A percentile compares a stretch with the other conserved stretches of the same genome.
phyloP scores from a whole-genome alignment of 148 eudicot genomes.

The Rhododendron vialii region DNA sequence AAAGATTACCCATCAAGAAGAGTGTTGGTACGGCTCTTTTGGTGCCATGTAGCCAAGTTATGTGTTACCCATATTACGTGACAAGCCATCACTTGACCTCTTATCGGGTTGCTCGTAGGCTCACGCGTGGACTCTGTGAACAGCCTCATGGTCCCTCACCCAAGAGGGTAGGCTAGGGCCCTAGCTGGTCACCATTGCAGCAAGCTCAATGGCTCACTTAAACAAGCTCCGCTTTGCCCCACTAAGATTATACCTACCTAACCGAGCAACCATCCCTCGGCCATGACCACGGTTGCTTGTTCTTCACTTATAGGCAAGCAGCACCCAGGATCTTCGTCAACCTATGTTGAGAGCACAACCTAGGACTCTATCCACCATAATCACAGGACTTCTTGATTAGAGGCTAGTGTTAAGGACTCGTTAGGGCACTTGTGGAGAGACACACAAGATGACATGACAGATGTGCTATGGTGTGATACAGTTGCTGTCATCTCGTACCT shows the following conservation, averaged over 20 bases:
- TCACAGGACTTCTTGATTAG: background rate
- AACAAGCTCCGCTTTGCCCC: background rate
- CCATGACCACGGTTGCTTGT: background rate
- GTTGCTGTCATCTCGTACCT: background rate
- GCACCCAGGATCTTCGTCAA: background rate
- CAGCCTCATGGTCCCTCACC: background rate
- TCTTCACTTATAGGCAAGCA: background rate
- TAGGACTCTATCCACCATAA: background rate
- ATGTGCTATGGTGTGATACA: background rate
- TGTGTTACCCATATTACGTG: background rate
- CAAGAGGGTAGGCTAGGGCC: background rate
- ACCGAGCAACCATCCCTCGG: background rate
- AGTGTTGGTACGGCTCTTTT: background rate
- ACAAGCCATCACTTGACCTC: background rate
- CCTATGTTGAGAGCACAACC: background rate
- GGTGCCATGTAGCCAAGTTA: background rate
- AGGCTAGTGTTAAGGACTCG: background rate
- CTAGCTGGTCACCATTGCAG: background rate
- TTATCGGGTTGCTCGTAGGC: background rate
- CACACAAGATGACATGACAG: background rate
- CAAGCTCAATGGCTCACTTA: background rate
- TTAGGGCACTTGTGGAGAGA: background rate
- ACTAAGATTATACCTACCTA: background rate
- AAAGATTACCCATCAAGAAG: background rate
- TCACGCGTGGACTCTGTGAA: background rate